A percentile compares a stretch with the other conserved stretches of the same genome.
These are phyloP conservation scores for Hordeum marinum DNA, from an alignment of 176 grass and related monocot genomes.

Conservation along the genomic window DNA sequence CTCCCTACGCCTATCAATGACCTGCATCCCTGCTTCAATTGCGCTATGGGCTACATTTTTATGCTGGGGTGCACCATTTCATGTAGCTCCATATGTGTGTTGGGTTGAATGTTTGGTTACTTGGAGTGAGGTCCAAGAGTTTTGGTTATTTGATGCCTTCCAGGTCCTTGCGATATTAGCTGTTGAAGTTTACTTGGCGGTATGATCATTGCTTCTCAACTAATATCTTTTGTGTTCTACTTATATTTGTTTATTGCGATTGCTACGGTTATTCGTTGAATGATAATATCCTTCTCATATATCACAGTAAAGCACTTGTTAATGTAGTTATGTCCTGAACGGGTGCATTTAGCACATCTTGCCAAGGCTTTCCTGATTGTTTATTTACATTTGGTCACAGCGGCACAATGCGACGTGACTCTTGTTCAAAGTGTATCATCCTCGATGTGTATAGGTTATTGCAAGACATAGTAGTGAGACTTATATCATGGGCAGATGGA, in stretches of 20 bases:
- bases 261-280: neutral
- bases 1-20: neutral
- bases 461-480: neutral
- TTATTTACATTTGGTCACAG: neutral
- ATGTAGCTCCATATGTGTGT: conserved; percentile 1
- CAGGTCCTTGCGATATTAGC: neutral
- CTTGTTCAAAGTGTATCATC: neutral
- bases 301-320: neutral
- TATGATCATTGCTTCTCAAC: neutral
- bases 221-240: neutral
- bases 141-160: conserved; percentile 11
- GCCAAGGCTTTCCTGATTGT: neutral
- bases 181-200: neutral
- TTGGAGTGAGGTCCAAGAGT: neutral
- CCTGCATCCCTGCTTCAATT: neutral
- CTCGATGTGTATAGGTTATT: neutral
- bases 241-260: neutral
- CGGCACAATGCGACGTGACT: neutral
- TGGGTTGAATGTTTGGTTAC: conserved; percentile 11
- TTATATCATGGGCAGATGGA: neutral
- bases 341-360: neutral
- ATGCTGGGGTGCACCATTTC: neutral
- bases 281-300: neutral
- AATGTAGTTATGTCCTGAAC: neutral
- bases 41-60: neutral